phyloP scores from a whole-genome alignment of 2,329 filamentous ascomycete genomes.

The Aspergillus sp. region DNA sequence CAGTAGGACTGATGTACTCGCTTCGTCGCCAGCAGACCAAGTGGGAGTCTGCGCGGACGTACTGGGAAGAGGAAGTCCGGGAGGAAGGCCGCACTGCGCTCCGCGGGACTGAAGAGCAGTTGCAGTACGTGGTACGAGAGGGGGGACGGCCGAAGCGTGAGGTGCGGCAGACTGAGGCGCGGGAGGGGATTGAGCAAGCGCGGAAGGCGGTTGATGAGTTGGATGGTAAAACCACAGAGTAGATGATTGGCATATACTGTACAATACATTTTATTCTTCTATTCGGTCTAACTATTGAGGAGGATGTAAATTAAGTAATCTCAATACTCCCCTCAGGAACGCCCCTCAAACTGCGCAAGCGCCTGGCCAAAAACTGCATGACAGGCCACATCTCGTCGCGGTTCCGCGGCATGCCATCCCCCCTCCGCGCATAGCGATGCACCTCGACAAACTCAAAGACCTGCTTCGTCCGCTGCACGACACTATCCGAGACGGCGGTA shows the following conservation, averaged over 20 bases:
- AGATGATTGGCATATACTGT: not conserved
- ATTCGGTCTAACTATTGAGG: too few species aligned
- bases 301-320: slow-evolving; percentile 20
- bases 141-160: slow-evolving; percentile 33
- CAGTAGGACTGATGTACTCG: slow-evolving; percentile 50
- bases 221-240: slow-evolving; percentile 6
- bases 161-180: slow-evolving; percentile 29
- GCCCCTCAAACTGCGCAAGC: slow-evolving; percentile 36
- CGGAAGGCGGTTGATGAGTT: slow-evolving; percentile 39
- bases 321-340: slow-evolving; percentile 41
- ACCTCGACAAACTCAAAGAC: slow-evolving; percentile 60
- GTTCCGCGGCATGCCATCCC: slow-evolving; percentile 73
- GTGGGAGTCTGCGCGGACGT: slow-evolving; percentile 48
- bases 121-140: slow-evolving; percentile 40
- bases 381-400: slow-evolving; percentile 82
- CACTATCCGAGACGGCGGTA: slow-evolving; percentile 52
- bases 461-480: slow-evolving; percentile 54
- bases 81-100: slow-evolving; percentile 52
- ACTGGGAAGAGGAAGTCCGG: slow-evolving; percentile 46
- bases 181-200: slow-evolving; percentile 40
- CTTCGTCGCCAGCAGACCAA: slow-evolving; percentile 50
- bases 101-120: slow-evolving; percentile 44
- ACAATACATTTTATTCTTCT: not conserved
- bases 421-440: slow-evolving; percentile 60
- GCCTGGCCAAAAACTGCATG: slow-evolving; percentile 62